Conservation (phyloP, 225 moss, liverwort and hornwort genomes). For the Straminergon stramineum region DNA sequence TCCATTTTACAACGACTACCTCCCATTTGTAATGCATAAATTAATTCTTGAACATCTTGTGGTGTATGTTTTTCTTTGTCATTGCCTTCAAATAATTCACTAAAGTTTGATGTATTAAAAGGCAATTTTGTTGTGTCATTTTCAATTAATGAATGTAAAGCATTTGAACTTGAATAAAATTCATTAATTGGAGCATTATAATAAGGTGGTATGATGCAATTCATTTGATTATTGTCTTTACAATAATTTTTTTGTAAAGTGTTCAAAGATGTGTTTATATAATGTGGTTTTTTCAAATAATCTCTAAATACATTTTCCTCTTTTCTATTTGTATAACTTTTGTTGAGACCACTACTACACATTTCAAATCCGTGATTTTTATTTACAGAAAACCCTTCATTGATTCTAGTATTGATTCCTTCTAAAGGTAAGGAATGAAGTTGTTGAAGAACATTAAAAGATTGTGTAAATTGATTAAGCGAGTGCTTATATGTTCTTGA, state of each 20-base stretch:
- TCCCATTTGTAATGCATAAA: constrained; percentile 42
- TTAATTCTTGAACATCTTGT: constrained; percentile 38
- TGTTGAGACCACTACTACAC: background rate
- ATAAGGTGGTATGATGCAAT: background rate
- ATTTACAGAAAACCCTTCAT: background rate
- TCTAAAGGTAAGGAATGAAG: background rate
- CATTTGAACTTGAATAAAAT: constrained; percentile 2
- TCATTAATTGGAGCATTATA: background rate
- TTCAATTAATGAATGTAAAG: constrained; percentile 8
- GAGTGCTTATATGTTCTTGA: background rate
- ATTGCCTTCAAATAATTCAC: background rate
- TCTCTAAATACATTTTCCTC: background rate
- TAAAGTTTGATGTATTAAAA: background rate
- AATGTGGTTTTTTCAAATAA: background rate
- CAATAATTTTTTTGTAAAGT: background rate
- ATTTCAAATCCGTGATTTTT: background rate
- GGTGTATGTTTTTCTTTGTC: constrained; percentile 6
- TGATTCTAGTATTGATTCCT: background rate
- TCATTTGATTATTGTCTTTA: background rate
- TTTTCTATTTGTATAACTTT: background rate
- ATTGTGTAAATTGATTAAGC: background rate
- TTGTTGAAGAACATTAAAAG: background rate
- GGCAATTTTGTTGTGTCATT: constrained; percentile 3
- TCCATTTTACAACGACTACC: constrained; percentile 71
- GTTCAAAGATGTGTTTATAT: background rate